phyloP scores from a whole-genome alignment of 345 rosid genomes.

The Populus davidiana region DNA sequence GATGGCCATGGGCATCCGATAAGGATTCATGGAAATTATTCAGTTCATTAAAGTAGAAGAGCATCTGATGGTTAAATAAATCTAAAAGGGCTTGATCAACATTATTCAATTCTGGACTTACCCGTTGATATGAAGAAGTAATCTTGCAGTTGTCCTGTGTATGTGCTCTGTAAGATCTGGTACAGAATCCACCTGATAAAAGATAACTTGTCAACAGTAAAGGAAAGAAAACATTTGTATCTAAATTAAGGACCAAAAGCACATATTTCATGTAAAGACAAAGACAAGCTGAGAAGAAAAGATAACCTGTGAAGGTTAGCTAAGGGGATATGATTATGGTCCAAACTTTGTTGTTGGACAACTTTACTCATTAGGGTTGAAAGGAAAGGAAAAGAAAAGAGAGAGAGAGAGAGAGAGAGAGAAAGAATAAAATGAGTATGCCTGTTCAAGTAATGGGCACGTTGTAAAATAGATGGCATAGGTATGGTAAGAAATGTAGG shows the following conservation, averaged over 20 bases:
- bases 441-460: not conserved
- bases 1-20: not conserved
- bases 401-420: not conserved
- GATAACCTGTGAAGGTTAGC: not conserved
- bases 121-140: slow-evolving; percentile 90
- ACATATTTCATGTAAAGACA: too few relatives aligned
- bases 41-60: not conserved
- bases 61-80: not conserved
- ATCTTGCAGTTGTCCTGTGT: slow-evolving; percentile 86
- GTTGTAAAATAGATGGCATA: not conserved
- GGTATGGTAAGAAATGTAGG: not conserved
- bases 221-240: not conserved
- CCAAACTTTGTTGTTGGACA: not conserved
- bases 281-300: not conserved
- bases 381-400: too few relatives aligned
- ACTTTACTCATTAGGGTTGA: not conserved
- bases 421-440: not conserved
- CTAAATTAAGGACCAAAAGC: not conserved
- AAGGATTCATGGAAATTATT: not conserved
- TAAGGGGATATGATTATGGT: not conserved
- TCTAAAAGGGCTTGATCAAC: not conserved
- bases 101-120: slow-evolving; percentile 32
- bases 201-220: not conserved
- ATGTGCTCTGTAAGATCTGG: slow-evolving; percentile 74
- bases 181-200: slow-evolving; percentile 80